Evolutionary conservation across 345 rosid genomes (phyloP).

Genomic region (Draba incana): DNA sequence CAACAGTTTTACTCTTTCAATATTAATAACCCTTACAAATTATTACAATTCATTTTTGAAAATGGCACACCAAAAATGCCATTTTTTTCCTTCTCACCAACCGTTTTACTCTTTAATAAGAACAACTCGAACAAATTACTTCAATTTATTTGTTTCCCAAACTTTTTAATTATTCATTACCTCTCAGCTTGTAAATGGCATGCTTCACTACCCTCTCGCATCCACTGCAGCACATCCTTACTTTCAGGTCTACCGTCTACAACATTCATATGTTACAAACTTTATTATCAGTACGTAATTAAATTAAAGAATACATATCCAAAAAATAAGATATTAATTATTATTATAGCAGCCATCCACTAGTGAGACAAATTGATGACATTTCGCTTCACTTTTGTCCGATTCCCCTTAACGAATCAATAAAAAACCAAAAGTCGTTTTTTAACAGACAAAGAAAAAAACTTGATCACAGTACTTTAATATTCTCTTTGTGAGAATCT

Average conservation of each 20-base stretch:
- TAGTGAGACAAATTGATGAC: constrained; percentile 40
- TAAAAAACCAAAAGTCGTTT: constrained; percentile 25
- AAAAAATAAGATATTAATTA: neutral
- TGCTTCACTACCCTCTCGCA: constrained; percentile 91
- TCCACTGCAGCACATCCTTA: constrained; percentile 94
- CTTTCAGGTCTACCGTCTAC: constrained; percentile 91
- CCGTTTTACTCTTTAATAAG: no score
- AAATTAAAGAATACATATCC: neutral
- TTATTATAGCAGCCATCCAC: constrained; percentile 37
- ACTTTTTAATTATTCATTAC: constrained; percentile 43
- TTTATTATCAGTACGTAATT: constrained; percentile 13
- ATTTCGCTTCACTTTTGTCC: constrained; percentile 37
- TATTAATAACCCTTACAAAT: no score
- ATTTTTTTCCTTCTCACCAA: no score
- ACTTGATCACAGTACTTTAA: constrained; percentile 5
- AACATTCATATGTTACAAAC: constrained; percentile 19
- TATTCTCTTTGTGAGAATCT: constrained; percentile 29
- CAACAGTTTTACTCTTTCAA: neutral
- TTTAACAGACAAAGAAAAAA: constrained; percentile 22
- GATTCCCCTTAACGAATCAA: constrained; percentile 35
- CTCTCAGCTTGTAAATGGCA: constrained; percentile 86
- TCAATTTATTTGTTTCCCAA: no score
- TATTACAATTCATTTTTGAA: no score
- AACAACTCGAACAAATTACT: no score
- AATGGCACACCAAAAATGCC: no score